Evolutionary conservation across 345 rosid species (phyloP).

Genomic region (Hibiscus trionum): DNA sequence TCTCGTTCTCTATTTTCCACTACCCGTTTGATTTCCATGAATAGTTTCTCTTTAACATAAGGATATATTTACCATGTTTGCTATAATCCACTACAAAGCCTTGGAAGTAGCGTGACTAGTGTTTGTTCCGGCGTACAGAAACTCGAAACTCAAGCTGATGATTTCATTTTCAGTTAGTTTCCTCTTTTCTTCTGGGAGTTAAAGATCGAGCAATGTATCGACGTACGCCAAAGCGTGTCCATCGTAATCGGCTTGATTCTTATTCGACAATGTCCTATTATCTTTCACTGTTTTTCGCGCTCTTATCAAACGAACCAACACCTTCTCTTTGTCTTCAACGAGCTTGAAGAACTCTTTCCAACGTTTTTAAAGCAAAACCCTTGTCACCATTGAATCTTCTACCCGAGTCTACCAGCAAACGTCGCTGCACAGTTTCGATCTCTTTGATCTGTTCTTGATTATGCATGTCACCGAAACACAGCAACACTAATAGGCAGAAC

Average conservation of each 20-base stretch:
- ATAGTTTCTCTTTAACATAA: conserved; percentile 13
- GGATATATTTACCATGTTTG: conserved; percentile 29
- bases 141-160: background rate
- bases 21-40: conserved; percentile 16
- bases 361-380: background rate
- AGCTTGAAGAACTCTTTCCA: background rate
- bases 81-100: conserved; percentile 34
- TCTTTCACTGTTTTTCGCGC: background rate
- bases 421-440: background rate
- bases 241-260: too few species aligned
- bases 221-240: background rate
- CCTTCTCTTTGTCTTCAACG: background rate
- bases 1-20: background rate
- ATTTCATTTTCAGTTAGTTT: conserved; percentile 22
- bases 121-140: conserved; percentile 2
- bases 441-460: background rate
- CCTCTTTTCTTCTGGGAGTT: conserved; percentile 15
- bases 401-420: background rate
- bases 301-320: background rate
- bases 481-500: conserved; percentile 22
- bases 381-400: background rate
- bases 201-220: background rate
- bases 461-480: conserved; percentile 5
- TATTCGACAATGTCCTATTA: too few species aligned
- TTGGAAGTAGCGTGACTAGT: background rate